Percentiles rank a stretch among this genome's conserved stretches.
These are phyloP conservation scores for Oxytropis ochrocephala DNA, from an alignment of 306 rosid species.

Conservation along the genomic window DNA sequence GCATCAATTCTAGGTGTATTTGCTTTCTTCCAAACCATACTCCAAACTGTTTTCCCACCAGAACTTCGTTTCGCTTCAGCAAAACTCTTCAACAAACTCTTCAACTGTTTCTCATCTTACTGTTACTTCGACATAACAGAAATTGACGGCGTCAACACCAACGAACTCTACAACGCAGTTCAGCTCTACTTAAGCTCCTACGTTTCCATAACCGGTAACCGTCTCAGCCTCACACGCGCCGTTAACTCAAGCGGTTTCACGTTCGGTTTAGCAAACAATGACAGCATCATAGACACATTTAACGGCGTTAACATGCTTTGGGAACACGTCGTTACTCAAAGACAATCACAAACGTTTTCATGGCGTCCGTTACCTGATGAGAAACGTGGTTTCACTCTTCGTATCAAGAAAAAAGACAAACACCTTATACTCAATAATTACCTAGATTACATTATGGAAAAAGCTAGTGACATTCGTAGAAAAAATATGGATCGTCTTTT, in stretches of 20 bases:
- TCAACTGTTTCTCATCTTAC: slow-evolving; percentile 66
- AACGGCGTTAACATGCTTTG: slow-evolving; percentile 65
- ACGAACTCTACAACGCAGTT: slow-evolving; percentile 97
- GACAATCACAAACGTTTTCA: slow-evolving; percentile 71
- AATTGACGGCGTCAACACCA: slow-evolving; percentile 95
- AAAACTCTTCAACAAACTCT: slow-evolving; percentile 49
- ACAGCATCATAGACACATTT: slow-evolving; percentile 65
- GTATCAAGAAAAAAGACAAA: slow-evolving; percentile 65
- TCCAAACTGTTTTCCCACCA: slow-evolving; percentile 81
- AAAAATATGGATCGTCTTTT: slow-evolving; percentile 77
- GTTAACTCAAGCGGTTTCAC: slow-evolving; percentile 82
- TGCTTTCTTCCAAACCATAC: slow-evolving; percentile 79
- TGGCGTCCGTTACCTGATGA: slow-evolving; percentile 95
- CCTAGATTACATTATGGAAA: slow-evolving; percentile 77
- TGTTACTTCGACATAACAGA: slow-evolving; percentile 92
- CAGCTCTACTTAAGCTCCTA: slow-evolving; percentile 84
- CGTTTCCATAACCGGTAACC: slow-evolving; percentile 56
- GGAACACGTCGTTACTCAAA: slow-evolving; percentile 84
- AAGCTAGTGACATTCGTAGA: slow-evolving; percentile 68
- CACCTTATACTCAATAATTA: slow-evolving; percentile 46
- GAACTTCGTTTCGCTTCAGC: slow-evolving; percentile 70
- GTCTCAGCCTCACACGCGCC: slow-evolving; percentile 81
- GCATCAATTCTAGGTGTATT: slow-evolving; percentile 81
- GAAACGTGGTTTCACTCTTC: slow-evolving; percentile 79
- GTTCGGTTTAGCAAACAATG: slow-evolving; percentile 80